Evolutionary conservation across 768 basidiomycete species (phyloP).

Genomic region (Phlebiopsis flavidoalba): DNA sequence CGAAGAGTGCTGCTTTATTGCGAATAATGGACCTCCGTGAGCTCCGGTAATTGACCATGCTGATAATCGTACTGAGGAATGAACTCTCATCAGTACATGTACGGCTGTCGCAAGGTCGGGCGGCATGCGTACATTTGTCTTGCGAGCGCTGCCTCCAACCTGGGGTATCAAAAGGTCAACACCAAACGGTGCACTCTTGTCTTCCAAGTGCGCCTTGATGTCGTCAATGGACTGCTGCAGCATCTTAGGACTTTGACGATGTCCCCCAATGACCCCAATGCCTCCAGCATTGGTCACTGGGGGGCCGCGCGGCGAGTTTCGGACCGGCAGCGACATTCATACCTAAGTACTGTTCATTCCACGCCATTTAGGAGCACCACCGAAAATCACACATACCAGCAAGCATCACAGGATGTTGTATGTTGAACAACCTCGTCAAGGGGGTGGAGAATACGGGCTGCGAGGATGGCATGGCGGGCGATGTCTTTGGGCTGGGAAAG

Average conservation of each 20-base stretch:
- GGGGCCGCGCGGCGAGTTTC: constrained; percentile 75
- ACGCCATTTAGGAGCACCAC: constrained; percentile 5
- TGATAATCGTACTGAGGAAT: constrained; percentile 62
- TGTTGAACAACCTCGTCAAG: constrained; percentile 68
- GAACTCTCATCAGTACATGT: neutral
- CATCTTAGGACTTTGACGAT: constrained; percentile 67
- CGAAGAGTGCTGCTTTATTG: constrained; percentile 70
- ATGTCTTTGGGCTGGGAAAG: constrained; percentile 5
- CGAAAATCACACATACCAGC: constrained; percentile 40
- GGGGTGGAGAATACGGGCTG: constrained; percentile 63
- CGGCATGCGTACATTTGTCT: constrained; percentile 55
- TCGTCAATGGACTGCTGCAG: constrained; percentile 65
- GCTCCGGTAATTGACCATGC: constrained; percentile 66
- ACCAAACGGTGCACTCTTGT: constrained; percentile 74
- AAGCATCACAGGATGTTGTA: constrained; percentile 81
- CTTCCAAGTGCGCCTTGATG: constrained; percentile 67
- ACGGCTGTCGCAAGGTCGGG: neutral
- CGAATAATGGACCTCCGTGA: constrained; percentile 77
- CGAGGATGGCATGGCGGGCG: constrained; percentile 57
- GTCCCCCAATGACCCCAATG: constrained; percentile 84
- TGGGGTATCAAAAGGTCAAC: constrained; percentile 84
- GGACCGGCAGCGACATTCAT: constrained; percentile 90
- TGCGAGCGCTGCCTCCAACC: constrained; percentile 75
- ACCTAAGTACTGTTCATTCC: constrained; percentile 26
- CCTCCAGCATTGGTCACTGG: constrained; percentile 85